Percentiles rank a stretch among this genome's conserved stretches.
Conservation (phyloP, 192 early-diverging fungal species). For the Backusella australiensis region DNA sequence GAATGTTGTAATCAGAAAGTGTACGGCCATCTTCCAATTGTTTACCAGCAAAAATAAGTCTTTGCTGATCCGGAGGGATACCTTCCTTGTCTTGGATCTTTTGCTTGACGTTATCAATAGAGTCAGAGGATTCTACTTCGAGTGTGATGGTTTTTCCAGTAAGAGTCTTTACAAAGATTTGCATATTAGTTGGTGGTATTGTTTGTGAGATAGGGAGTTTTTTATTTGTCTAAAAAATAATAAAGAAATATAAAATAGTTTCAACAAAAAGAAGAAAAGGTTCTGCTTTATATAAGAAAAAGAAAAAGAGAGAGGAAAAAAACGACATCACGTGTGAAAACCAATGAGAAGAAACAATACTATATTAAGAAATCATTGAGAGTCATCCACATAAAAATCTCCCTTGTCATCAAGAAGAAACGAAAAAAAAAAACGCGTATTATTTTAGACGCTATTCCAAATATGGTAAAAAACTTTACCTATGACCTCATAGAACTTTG, state of each 20-base stretch:
- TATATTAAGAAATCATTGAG: not conserved
- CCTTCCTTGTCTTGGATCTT: slow-evolving; percentile 16
- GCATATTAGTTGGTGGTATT: slow-evolving; percentile 31
- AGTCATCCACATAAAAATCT: not conserved
- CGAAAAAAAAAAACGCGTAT: slow-evolving; percentile 2
- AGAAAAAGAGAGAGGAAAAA: not conserved
- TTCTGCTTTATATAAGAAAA: not conserved
- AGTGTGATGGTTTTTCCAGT: slow-evolving; percentile 67
- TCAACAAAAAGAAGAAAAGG: not conserved
- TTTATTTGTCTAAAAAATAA: not conserved
- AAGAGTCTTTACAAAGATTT: slow-evolving; percentile 67
- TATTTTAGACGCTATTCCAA: not conserved
- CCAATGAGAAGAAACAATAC: not conserved
- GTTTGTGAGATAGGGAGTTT: not conserved
- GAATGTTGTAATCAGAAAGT: slow-evolving; percentile 70
- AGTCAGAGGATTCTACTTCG: slow-evolving; percentile 49
- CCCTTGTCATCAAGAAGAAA: not conserved
- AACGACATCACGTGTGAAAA: not conserved
- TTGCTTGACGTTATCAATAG: not conserved
- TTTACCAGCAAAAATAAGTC: slow-evolving; percentile 54
- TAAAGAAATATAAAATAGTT: not conserved
- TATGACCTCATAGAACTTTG: not conserved
- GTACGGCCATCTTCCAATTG: slow-evolving; percentile 52
- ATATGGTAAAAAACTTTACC: slow-evolving; percentile 6
- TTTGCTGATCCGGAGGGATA: slow-evolving; percentile 73